Evolutionary conservation across 257 asterid species (phyloP).

Genomic region (Nicotiana attenuata): DNA sequence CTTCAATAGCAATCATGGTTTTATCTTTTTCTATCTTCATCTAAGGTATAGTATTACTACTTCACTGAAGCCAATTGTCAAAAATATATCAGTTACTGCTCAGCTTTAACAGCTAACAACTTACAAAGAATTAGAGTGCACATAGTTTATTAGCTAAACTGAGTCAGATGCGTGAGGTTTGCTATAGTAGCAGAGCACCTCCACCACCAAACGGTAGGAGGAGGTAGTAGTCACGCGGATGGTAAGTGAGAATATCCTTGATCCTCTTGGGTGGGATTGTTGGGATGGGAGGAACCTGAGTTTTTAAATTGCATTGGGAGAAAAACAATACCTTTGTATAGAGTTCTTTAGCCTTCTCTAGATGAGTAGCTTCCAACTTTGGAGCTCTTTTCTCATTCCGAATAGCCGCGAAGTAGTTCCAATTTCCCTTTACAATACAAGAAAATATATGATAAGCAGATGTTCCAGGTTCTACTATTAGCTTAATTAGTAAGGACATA

Average conservation of each 20-base stretch:
- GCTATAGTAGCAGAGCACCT: background rate
- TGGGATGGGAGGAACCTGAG: constrained; percentile 8
- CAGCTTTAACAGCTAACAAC: background rate
- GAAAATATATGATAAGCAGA: constrained; percentile 23
- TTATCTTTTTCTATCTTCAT: background rate
- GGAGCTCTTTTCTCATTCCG: constrained; percentile 92
- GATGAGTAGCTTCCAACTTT: constrained; percentile 91
- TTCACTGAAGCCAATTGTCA: background rate
- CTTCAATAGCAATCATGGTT: background rate
- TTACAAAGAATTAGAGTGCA: background rate
- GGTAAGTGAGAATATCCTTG: background rate
- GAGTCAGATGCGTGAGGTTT: background rate
- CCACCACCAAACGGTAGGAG: constrained; percentile 5
- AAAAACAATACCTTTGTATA: constrained; percentile 64
- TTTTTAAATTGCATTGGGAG: constrained; percentile 16
- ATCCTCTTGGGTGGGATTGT: background rate
- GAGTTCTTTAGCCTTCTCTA: constrained; percentile 96
- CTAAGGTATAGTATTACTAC: background rate
- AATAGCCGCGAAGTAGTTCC: constrained; percentile 73
- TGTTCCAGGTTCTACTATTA: constrained; percentile 11
- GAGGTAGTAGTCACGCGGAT: background rate
- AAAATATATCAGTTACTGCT: background rate
- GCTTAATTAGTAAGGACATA: constrained; percentile 1
- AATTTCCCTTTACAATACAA: constrained; percentile 64
- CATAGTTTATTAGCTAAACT: background rate